Base-by-base conservation (phyloP, 495 filamentous ascomycete species). In the Daldinia childiae region DNA sequence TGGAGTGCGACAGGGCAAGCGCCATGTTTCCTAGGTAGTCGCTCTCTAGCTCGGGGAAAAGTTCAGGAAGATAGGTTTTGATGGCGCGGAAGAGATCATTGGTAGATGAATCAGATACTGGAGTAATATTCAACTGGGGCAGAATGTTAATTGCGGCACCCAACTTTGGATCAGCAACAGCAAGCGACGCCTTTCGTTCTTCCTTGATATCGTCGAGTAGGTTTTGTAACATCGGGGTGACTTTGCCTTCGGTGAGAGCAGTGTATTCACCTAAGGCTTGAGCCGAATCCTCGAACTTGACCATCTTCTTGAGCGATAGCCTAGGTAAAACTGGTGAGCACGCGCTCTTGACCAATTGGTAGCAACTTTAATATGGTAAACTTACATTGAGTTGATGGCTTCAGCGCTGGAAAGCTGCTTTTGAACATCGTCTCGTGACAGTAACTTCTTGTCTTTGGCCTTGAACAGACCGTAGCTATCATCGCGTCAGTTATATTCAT, bases 141-240 rank as follows among this genome's bases (percentile, higher is more conserved):
- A 99, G 87, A 55, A 76, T n/a, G 80, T 97, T 97, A 84, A 99
- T 98, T 30, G 95, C 89, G 75, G 90, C 91, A 72, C 92, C 95
- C 64, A 99, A 88, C 84, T 97, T 98, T 48, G 91, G 91, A 79
- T 99, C 95, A 64, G 93, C 92, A 69, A 99, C 96, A 45, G 94
- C 95, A 59, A 99, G 87, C 30, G 95, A 97, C 32, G 90, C 90
- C 84, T 98, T 98, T 85, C 97, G 95, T 85, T 99, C 95, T 81
- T 97, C 93, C 82, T 98, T 98, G 80, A 99, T 89, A 38, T 90
- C 89, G 66, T 97, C 88, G 50, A 99, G 88, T 41, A 99, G 87
- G 69, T 82, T 84, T 38, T 91, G 85, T 39, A 99, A 85, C 82
- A 93, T 90, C 65, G 95, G 93, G n/a, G 95, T 94, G 58, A 99